Base-by-base conservation (phyloP, 1,284 basidiomycete species). In the Leccinum solheimii region DNA sequence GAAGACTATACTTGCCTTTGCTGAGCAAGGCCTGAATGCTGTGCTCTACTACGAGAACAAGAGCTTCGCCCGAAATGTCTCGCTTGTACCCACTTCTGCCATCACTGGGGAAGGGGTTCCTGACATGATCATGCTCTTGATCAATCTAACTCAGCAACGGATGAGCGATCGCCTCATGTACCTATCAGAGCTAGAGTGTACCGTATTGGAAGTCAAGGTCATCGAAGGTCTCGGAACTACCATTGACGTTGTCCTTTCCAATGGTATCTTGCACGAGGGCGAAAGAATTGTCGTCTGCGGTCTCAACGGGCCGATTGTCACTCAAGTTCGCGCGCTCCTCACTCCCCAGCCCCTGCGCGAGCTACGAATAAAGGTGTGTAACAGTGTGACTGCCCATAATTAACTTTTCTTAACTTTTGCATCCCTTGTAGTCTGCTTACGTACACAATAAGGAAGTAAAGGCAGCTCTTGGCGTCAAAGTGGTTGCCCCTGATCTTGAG, bases 161-260 rank as follows among this genome's bases (percentile, higher is more conserved):
- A 98, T 99, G 97, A 96, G 92, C 74, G 94, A 97, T 74, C 86
- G 90, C 56, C 83, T 99, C 67, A 99, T 99, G 97, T 99, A 98
- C 79, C 86, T 99, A 61, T 95, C 95, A 32, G 96, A 98, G 77
- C 83, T 99, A 59, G 96, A 98, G 79, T 98, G 96, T 77, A 99
- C 97, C n/a, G 95, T 99, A 23, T 86, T 99, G 60, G 97, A 99
- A 78, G 97, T 99, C 76, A 99, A 99, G 84, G 94, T 98, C 66
- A 90, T 99, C 70, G 97, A 99, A 78, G 97, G 97, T 75, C 82
- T 99, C 57, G 97, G 97, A 54, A 99, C 97, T 45, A 99, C 97
- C 1, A 96, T 99, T 70, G 97, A 99, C 80, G 95, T 99, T 36
- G 90, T 99, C 16, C 82, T 99, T 60, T 96, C 94, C 38, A 99